Evolutionary conservation across 2,329 filamentous ascomycete species (phyloP).

Genomic region (Ascocoryne sarcoides): DNA sequence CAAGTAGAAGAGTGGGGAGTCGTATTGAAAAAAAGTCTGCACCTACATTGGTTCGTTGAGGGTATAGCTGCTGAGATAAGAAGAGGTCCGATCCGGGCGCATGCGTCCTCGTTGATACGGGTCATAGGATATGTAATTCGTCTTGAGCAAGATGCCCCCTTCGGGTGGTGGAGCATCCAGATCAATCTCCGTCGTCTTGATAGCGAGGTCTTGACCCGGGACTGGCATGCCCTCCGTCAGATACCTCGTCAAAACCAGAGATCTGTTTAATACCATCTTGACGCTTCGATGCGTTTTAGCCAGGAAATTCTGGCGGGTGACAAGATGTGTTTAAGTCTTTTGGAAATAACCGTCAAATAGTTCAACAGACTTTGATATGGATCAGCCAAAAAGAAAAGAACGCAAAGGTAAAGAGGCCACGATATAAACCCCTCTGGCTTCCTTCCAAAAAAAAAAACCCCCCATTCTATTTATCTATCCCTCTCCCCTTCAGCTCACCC

Average conservation of each 20-base stretch:
- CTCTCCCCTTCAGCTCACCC: too few relatives aligned
- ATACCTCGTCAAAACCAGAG: constrained; percentile 60
- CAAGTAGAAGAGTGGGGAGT: too few relatives aligned
- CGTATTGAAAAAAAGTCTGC: too few relatives aligned
- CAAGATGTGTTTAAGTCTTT: too few relatives aligned
- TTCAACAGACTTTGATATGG: too few relatives aligned
- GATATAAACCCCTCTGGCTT: too few relatives aligned
- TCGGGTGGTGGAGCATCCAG: constrained; percentile 49
- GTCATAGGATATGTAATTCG: constrained; percentile 68
- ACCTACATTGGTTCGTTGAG: constrained; percentile 51
- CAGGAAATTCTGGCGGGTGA: too few relatives aligned
- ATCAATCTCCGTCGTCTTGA: constrained; percentile 62
- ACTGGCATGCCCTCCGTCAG: constrained; percentile 59
- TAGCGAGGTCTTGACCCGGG: constrained; percentile 57
- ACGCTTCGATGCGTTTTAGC: background rate
- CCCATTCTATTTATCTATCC: too few relatives aligned
- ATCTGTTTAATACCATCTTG: constrained; percentile 53
- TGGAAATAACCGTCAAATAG: too few relatives aligned
- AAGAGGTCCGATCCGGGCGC: constrained; percentile 40
- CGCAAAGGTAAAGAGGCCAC: too few relatives aligned
- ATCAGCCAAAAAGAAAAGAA: too few relatives aligned
- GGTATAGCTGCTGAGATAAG: constrained; percentile 42
- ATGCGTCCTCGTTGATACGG: constrained; percentile 77
- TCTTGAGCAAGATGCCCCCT: constrained; percentile 58
- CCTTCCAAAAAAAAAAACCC: too few relatives aligned